These are phyloP conservation scores for Alternaria incomplexa DNA, from an alignment of 2,329 filamentous ascomycete species.

Conservation along the genomic window DNA sequence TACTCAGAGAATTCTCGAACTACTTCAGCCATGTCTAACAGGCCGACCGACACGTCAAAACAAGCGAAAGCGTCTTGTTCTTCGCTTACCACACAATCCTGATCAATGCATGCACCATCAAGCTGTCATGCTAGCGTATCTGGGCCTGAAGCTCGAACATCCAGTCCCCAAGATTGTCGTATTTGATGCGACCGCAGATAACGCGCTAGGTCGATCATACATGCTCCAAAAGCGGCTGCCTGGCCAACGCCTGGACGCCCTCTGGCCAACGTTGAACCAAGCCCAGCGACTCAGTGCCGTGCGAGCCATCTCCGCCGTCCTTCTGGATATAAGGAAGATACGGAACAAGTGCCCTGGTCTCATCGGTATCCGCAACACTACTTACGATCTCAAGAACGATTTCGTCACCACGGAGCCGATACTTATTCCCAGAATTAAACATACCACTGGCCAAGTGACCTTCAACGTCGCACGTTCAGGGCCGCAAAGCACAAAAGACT, in stretches of 20 bases:
- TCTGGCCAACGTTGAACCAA: conserved; percentile 7
- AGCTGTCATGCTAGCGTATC: not conserved
- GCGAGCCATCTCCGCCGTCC: not conserved
- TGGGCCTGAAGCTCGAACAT: not conserved
- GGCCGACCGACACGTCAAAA: not conserved
- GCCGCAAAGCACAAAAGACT: not conserved
- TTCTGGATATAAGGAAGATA: not conserved
- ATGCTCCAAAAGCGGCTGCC: conserved; percentile 20
- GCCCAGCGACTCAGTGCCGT: conserved; percentile 7
- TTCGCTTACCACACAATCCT: not conserved
- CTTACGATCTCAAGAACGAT: not conserved
- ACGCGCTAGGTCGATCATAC: conserved; percentile 9
- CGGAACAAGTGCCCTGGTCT: not conserved
- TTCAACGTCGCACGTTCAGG: not conserved
- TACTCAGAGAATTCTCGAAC: not conserved
- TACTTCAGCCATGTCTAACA: not conserved
- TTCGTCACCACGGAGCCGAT: not conserved
- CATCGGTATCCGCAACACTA: not conserved
- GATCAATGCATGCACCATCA: not conserved
- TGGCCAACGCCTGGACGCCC: not conserved
- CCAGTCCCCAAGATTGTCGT: conserved; percentile 12
- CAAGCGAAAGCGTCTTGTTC: not conserved
- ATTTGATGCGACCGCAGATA: conserved; percentile 3
- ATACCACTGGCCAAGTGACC: no score
- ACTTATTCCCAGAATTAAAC: no score